Base-by-base conservation (phyloP, 495 filamentous ascomycete species). In the Umbilicaria muhlenbergii region DNA sequence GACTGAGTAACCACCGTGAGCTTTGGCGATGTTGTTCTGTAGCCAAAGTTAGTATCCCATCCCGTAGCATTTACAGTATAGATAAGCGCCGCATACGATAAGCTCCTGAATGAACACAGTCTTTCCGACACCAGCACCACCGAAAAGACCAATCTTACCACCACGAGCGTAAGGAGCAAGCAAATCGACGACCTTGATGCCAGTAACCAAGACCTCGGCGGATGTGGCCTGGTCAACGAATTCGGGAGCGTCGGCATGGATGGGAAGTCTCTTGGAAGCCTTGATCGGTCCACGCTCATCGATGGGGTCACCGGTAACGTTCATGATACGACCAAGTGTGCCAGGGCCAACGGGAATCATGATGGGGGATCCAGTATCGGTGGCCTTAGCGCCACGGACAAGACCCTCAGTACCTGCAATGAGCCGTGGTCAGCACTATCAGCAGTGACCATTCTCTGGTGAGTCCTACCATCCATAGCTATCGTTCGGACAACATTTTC, bases 111-210 rank as follows among this genome's bases (percentile, higher is more conserved):
- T 98, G 77, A 98, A 98, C 73, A 98, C 91, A 64, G 91, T 98
- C 83, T 98, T 98, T 69, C 91, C 91, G 74, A 98, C 91, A 91
- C 91, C 91, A 59, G 91, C 91, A 91, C 91, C 91, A 73, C 91
- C 91, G 72, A 98, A 98, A 61, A 98, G 92, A 84, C 91, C 91
- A 77, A 98, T 98, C 81, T 98, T 98, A 78, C 91, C 91, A 83
- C 91, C 91, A 88, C 91, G 91, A 69, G 91, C 91, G 67, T 98
- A 98, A 56, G 91, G 91, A 61, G 91, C 91, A 54, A 98, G 76
- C 52, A 98, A 73, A 64, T 98, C 91, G 67, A 98, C 91, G 65
- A 98, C 91, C 80, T 98, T 98, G 78, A 98, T 98, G 78, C 91
- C 91, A 54, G 91, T 98, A 57, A 94, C 81, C 51, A 98, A 77